Percentiles rank a stretch among this genome's conserved stretches.
Evolutionary conservation across 2,329 filamentous ascomycete species (phyloP).

Genomic region (Ophiostoma perfectum): DNA sequence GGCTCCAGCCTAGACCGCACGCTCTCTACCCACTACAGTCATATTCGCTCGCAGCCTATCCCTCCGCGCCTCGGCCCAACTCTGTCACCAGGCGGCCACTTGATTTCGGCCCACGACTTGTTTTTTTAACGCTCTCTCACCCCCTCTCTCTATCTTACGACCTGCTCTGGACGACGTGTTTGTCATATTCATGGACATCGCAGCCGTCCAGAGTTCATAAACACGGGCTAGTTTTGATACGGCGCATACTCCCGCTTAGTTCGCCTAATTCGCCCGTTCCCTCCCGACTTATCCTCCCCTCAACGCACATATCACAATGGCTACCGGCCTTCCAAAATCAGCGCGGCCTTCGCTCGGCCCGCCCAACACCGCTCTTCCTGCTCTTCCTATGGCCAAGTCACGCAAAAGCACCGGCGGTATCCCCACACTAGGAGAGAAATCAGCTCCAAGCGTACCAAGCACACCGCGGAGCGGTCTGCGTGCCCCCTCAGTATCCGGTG

Average conservation of each 20-base stretch:
- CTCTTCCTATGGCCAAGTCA: slow-evolving; percentile 66
- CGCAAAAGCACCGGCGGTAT: slow-evolving; percentile 58
- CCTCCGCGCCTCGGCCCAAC: background rate
- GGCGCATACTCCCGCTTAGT: background rate
- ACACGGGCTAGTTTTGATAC: slow-evolving; percentile 1
- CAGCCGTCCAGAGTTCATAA: background rate
- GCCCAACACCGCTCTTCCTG: slow-evolving; percentile 65
- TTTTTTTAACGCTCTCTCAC: background rate
- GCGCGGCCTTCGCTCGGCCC: slow-evolving; percentile 64
- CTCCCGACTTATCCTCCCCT: background rate
- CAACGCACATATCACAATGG: slow-evolving; percentile 37
- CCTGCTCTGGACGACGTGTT: too few relatives aligned
- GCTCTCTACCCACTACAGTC: background rate
- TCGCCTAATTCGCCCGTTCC: background rate
- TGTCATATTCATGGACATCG: background rate
- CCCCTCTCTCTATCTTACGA: background rate
- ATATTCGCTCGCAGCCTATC: background rate
- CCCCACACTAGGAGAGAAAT: slow-evolving; percentile 40
- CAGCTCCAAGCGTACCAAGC: slow-evolving; percentile 54
- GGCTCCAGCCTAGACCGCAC: background rate
- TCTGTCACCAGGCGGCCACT: background rate
- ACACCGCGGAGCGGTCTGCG: slow-evolving; percentile 37
- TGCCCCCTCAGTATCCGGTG: slow-evolving; percentile 23
- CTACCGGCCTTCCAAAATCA: slow-evolving; percentile 60
- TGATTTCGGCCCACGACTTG: background rate